phyloP scores from a whole-genome alignment of 192 early-diverging fungal genomes.

The Gorgonomyces haynaldii region DNA sequence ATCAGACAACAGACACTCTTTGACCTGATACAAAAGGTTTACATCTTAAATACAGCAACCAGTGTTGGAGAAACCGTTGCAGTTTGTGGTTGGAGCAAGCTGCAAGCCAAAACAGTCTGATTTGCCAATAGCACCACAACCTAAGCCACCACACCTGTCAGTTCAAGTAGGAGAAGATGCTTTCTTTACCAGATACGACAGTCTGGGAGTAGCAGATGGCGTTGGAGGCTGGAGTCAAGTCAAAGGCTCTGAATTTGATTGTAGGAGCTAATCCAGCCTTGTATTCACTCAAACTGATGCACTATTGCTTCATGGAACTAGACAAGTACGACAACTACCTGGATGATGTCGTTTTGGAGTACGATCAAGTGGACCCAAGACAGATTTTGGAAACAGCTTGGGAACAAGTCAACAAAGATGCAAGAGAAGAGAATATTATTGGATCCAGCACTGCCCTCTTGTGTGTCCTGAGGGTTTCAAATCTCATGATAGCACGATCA shows the following conservation, averaged over 20 bases:
- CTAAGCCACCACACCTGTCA: slow-evolving; percentile 12
- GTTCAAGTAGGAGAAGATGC: slow-evolving; percentile 83
- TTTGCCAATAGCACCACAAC: slow-evolving; percentile 6
- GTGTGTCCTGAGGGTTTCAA: slow-evolving; percentile 55
- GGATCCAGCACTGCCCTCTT: slow-evolving; percentile 88
- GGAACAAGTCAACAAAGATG: slow-evolving; percentile 60
- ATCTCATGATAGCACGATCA: slow-evolving; percentile 56
- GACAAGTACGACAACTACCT: slow-evolving; percentile 71
- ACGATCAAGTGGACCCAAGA: slow-evolving; percentile 68
- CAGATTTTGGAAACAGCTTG: slow-evolving; percentile 72
- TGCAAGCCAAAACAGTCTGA: slow-evolving; percentile 5
- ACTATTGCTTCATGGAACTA: slow-evolving; percentile 70
- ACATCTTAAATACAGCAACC: too few relatives aligned
- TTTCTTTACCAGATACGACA: slow-evolving; percentile 76
- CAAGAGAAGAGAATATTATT: slow-evolving; percentile 58
- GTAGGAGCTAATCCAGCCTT: slow-evolving; percentile 80
- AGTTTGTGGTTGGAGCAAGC: slow-evolving; percentile 2
- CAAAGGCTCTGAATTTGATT: slow-evolving; percentile 20
- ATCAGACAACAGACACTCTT: too few relatives aligned
- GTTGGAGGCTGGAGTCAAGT: slow-evolving; percentile 88
- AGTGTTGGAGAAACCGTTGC: neutral
- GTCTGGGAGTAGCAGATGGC: slow-evolving; percentile 87
- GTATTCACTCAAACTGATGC: slow-evolving; percentile 90
- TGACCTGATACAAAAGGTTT: too few relatives aligned
- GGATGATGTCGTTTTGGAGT: slow-evolving; percentile 54